Base-by-base conservation (phyloP, 164 flowering plant species). In the Amborella trichopoda region DNA sequence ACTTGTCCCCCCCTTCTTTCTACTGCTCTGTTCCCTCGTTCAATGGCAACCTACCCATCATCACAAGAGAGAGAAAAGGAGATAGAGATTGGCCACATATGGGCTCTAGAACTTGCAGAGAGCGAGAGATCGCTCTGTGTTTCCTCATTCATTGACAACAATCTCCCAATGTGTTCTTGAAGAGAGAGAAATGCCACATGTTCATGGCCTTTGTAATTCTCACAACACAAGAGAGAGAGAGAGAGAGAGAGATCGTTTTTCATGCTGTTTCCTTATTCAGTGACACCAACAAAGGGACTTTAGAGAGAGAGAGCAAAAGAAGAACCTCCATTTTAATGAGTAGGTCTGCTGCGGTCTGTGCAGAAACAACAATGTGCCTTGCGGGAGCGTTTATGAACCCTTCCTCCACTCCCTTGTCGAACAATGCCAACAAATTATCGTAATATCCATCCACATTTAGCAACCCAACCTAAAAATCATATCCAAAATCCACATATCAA, bases 341-440 rank as follows among this genome's bases (percentile, higher is more conserved):
- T 2, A 76, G 52, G 39, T 73, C 82, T 47, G 13, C 10, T 23
- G 82, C 57, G 19, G 59, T 65, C 18, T 42, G 40, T 0, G 78
- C 67, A 28, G 78, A 62, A 28, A 73, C 53, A 20, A 73, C 57
- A 44, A 71, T 73, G 17, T 59, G 50, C 27, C 76, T 53, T 1
- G 64, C 72, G 39, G 62, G 50, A 32, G 65, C 53, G 13, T 52
- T 59, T 23, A 76, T 69, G 34, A 76, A 76, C n/a, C 82, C 79
- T 46, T 73, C 78, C 56, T 73, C 73, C 3, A 73, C 78, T 6
- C 71, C 77, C 59, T 71, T 76, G 51, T 73, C 78, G 19, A 76
- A 64, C 13, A 76, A 52, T 12, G 66, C 60, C 0, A 76, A 73
- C 69, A 73, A 68, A 62, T 50, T 50, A 54, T 72, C 60, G 36